Percentiles rank a stretch among this genome's conserved stretches.
These are phyloP conservation scores for Fusarium bactridioides DNA, from an alignment of 2,329 filamentous ascomycete genomes.

Conservation along the genomic window DNA sequence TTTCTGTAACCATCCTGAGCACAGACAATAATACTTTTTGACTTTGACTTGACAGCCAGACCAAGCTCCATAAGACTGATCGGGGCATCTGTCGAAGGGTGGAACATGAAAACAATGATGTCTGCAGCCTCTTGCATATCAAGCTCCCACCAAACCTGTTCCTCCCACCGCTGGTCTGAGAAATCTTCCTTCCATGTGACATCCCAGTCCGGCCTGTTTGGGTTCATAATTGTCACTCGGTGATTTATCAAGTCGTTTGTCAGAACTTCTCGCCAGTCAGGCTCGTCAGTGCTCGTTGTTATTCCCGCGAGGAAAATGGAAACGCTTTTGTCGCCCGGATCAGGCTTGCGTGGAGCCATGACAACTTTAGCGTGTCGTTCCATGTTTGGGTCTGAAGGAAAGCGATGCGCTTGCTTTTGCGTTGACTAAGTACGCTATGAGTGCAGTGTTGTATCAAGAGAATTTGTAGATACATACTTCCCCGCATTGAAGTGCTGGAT, in stretches of 20 bases:
- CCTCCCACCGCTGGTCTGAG: conserved; percentile 54
- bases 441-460: neutral
- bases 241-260: conserved; percentile 50
- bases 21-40: conserved; percentile 63
- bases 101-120: conserved; percentile 66
- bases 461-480: neutral
- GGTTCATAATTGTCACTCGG: conserved; percentile 65
- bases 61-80: conserved; percentile 70
- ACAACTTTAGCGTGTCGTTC: neutral
- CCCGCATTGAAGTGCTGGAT: neutral
- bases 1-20: conserved; percentile 62
- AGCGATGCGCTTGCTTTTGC: neutral
- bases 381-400: neutral
- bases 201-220: conserved; percentile 65
- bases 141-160: conserved; percentile 70
- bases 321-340: neutral
- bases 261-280: conserved; percentile 62
- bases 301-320: conserved; percentile 67
- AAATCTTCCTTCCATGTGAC: conserved; percentile 59
- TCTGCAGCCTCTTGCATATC: conserved; percentile 61
- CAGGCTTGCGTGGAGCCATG: conserved; percentile 8
- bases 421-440: neutral
- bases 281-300: conserved; percentile 52
- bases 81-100: conserved; percentile 59
- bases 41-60: conserved; percentile 52